Evolutionary conservation across 371 early-diverging fungal species (phyloP), one percentile per base, ranked within the genome.

Genomic region (Actinomortierella ambigua): DNA sequence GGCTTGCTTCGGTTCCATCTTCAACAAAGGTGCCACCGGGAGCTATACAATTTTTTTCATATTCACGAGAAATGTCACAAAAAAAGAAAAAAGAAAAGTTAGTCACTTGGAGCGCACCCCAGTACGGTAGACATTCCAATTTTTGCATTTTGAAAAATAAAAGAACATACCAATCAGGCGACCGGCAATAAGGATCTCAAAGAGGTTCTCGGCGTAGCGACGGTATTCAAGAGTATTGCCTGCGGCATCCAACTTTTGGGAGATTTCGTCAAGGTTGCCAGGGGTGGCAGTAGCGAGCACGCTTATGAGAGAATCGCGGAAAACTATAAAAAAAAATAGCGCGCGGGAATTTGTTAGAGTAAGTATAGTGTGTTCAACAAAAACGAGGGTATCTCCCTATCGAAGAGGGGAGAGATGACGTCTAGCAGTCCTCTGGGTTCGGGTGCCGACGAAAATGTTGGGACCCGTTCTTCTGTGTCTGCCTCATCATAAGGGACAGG

Each of bases 171-270:
- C 92, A 65, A 92, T 80, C 57, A 95, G 86, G 65, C 95, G 95
- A 57, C 97, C 97, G 58, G 90, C 88, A 65, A 95, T 87, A 69
- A 95, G 81, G 54, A 95, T 80, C 84, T 96, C 97, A 79, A 95
- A 96, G 63, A 96, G 86, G 34, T 92, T 82, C 68, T 96, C 97
- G 61, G 89, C 93, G 91, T 96, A 96, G 73, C 93, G 90, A 77
- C 93, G 91, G 83, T 92, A 94, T 68, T 95, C 96, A 68, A 95
- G 89, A 65, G 91, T 92, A 65, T 91, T 91, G 58, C 91, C 94
- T 54, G 89, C 88, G 29, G 76, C 71, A 80, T 96, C 96, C 64
- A 96, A 87, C 64, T 85, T 84, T 68, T 79, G 58, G 41, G 89
- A 84, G 57, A 93, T 79, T 55, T 82, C 85, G 52, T 88, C 85